phyloP scores from a whole-genome alignment of 345 rosid genomes.

The Dipteronia sinensis region DNA sequence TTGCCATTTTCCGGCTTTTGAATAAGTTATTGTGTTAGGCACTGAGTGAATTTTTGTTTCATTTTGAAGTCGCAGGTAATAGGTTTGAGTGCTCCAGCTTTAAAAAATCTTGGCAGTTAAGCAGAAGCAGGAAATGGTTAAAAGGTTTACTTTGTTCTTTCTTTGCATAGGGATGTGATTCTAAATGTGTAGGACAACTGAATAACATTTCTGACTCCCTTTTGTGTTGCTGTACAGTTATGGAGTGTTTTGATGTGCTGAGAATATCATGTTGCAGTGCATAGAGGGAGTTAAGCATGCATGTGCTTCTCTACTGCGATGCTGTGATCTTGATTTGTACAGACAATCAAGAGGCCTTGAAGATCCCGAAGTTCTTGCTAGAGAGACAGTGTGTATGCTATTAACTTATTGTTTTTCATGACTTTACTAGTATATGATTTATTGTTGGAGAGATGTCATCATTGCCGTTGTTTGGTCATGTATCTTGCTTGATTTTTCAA shows the following conservation, averaged over 20 bases:
- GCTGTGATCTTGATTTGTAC: slow-evolving; percentile 82
- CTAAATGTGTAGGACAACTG: slow-evolving; percentile 5
- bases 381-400: slow-evolving; percentile 94
- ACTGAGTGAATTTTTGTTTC: not conserved
- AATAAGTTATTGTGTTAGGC: not conserved
- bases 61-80: slow-evolving; percentile 10
- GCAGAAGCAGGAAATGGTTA: slow-evolving; percentile 54
- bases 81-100: slow-evolving; percentile 5
- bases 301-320: slow-evolving; percentile 62
- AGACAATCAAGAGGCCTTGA: slow-evolving; percentile 79
- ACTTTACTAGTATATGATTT: not conserved
- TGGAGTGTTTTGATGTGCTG: slow-evolving; percentile 68
- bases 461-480: not conserved
- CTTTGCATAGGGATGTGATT: not conserved
- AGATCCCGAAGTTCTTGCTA: slow-evolving; percentile 90
- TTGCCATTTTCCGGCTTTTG: not conserved
- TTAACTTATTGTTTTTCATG: slow-evolving; percentile 10
- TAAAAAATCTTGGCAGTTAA: not conserved
- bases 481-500: slow-evolving; percentile 4
- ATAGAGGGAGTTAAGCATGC: slow-evolving; percentile 67
- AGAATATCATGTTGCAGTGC: slow-evolving; percentile 88
- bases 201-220: slow-evolving; percentile 18
- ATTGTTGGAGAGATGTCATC: not conserved
- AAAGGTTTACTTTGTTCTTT: slow-evolving; percentile 39
- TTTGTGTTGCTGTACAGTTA: slow-evolving; percentile 47